A percentile compares a stretch with the other conserved stretches of the same genome.
Evolutionary conservation across 2,329 filamentous ascomycete genomes (phyloP).

Genomic region (Exophiala xenobiotica): DNA sequence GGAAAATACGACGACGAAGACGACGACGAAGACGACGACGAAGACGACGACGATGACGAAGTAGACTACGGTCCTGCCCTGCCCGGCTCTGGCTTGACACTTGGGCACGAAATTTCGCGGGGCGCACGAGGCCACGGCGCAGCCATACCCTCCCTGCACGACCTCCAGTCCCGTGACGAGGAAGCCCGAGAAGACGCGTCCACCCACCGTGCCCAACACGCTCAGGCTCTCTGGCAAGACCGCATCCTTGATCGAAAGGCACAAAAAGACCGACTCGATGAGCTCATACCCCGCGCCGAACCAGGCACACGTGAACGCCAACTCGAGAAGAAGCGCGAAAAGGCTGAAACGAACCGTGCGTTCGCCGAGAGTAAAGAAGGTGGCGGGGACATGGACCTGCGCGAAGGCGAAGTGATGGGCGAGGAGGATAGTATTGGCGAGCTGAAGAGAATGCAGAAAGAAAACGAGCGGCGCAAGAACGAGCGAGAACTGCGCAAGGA

Average conservation of each 20-base stretch:
- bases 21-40: conserved; percentile 9
- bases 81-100: conserved; percentile 34
- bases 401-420: conserved; percentile 73
- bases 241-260: conserved; percentile 64
- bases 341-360: conserved; percentile 68
- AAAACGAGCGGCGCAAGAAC: conserved; percentile 70
- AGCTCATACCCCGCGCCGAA: conserved; percentile 78
- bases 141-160: conserved; percentile 68
- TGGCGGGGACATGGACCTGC: conserved; percentile 58
- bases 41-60: conserved; percentile 54
- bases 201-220: conserved; percentile 47
- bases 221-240: conserved; percentile 57
- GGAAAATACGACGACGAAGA: background rate
- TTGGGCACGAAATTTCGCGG: conserved; percentile 24
- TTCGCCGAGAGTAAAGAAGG: conserved; percentile 60
- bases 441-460: conserved; percentile 65
- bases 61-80: conserved; percentile 62
- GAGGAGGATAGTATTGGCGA: conserved; percentile 58
- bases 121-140: conserved; percentile 48
- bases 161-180: conserved; percentile 63
- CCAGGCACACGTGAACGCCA: conserved; percentile 77
- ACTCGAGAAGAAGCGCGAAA: conserved; percentile 78
- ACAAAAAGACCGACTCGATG: conserved; percentile 74
- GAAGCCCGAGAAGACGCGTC: conserved; percentile 46
- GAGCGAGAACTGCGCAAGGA: conserved; percentile 81